Conservation (phyloP, 2,329 filamentous ascomycete species). For the Massarina eburnea region DNA sequence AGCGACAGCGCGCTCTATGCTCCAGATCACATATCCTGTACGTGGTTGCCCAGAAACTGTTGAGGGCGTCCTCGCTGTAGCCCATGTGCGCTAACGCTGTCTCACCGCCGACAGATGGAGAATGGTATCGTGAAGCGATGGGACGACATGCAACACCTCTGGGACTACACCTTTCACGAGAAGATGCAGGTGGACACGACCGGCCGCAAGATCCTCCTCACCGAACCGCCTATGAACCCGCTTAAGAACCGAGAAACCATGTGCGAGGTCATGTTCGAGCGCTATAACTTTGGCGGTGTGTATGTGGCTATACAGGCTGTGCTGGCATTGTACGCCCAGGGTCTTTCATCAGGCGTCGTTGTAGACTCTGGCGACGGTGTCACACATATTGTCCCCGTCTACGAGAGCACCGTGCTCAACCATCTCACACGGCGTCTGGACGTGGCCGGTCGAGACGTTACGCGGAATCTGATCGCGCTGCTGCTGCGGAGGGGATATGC, state of each 20-base stretch:
- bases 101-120: conserved; percentile 70
- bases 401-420: conserved; percentile 96
- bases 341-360: conserved; percentile 81
- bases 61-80: conserved; percentile 10
- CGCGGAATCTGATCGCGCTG: conserved; percentile 95
- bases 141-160: conserved; percentile 99
- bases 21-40: conserved; percentile 95
- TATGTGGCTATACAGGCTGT: conserved; percentile 99
- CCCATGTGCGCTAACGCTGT: conserved; percentile 28
- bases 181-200: conserved; percentile 92
- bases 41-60: conserved; percentile 28
- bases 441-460: conserved; percentile 94
- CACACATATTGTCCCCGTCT: conserved; percentile 97
- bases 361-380: conserved; percentile 98
- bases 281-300: conserved; percentile 92
- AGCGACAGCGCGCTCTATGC: conserved; percentile 90
- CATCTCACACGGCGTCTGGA: conserved; percentile 93
- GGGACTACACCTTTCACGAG: conserved; percentile 98
- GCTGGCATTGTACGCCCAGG: conserved; percentile 92
- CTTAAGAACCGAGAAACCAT: conserved; percentile 96
- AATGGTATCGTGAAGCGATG: conserved; percentile 99
- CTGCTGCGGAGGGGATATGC: conserved; percentile 93
- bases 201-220: conserved; percentile 95
- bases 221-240: conserved; percentile 97
- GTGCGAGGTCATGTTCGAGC: conserved; percentile 99